These are phyloP conservation scores for Ampelocalamus luodianensis DNA, from an alignment of 176 grass and related monocot genomes.

Conservation along the genomic window DNA sequence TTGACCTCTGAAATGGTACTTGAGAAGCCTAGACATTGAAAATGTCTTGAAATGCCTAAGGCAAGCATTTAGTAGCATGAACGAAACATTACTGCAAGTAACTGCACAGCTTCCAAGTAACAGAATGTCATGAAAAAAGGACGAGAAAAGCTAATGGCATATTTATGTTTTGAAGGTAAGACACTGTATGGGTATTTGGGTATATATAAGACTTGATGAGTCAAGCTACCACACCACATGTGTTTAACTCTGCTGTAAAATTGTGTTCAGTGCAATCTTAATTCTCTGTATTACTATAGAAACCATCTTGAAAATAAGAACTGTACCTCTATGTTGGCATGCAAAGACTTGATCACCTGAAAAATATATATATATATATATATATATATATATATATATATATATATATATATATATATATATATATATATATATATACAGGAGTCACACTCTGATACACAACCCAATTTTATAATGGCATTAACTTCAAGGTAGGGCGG, in stretches of 20 bases:
- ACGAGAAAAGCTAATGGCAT: background rate
- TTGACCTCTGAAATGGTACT: constrained; percentile 15
- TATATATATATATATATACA: too few relatives aligned
- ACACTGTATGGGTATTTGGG: background rate
- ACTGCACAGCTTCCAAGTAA: background rate
- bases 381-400: too few relatives aligned
- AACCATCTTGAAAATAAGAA: constrained; percentile 23
- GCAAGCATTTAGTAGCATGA: background rate
- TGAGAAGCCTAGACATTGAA: background rate
- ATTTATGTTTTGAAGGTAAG: constrained; percentile 18
- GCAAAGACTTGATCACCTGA: constrained; percentile 65
- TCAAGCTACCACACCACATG: background rate
- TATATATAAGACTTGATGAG: background rate
- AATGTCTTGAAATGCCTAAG: background rate
- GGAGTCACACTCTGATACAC: background rate
- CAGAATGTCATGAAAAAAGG: background rate
- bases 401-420: too few relatives aligned
- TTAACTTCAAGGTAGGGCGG: background rate
- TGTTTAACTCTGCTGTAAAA: constrained; percentile 5
- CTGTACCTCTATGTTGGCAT: constrained; percentile 58
- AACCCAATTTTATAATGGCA: background rate
- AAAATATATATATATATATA: too few relatives aligned
- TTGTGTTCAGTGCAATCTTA: background rate
- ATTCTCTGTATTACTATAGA: background rate
- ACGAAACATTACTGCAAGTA: background rate